A percentile compares a stretch with the other conserved stretches of the same genome.
These are phyloP conservation scores for Claviceps pazoutovae DNA, from an alignment of 2,329 filamentous ascomycete species.

Conservation along the genomic window DNA sequence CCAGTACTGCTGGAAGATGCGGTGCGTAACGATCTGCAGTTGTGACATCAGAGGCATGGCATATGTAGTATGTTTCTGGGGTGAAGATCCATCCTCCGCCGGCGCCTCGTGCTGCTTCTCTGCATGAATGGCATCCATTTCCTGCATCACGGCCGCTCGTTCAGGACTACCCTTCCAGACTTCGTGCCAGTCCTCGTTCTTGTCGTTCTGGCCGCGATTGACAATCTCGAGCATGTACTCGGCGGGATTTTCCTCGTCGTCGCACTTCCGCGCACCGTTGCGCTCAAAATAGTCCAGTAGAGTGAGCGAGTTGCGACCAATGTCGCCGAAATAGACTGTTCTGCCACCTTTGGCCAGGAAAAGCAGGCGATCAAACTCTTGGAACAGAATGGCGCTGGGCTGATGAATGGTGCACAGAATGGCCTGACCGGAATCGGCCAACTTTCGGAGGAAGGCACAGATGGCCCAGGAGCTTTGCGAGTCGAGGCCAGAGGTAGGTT, in stretches of 20 bases:
- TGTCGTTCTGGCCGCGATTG: slow-evolving; percentile 24
- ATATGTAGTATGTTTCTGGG: slow-evolving; percentile 46
- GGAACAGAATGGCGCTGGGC: slow-evolving; percentile 37
- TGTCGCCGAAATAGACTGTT: slow-evolving; percentile 56
- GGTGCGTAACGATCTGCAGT: slow-evolving; percentile 46
- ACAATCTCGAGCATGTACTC: slow-evolving; percentile 57
- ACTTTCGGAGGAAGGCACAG: slow-evolving; percentile 45
- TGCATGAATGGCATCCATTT: slow-evolving; percentile 49
- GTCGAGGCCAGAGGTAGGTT: slow-evolving; percentile 49
- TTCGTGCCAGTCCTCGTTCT: slow-evolving; percentile 46
- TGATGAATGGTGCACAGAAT: slow-evolving; percentile 43
- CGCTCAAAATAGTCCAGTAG: slow-evolving; percentile 50
- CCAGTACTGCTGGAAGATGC: slow-evolving; percentile 77
- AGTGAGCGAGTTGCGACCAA: slow-evolving; percentile 43
- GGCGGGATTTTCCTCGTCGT: slow-evolving; percentile 53
- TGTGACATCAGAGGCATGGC: slow-evolving; percentile 61
- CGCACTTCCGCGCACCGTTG: slow-evolving; percentile 47
- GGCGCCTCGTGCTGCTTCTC: slow-evolving; percentile 21
- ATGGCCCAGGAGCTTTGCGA: slow-evolving; percentile 51
- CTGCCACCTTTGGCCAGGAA: slow-evolving; percentile 51
- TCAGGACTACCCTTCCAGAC: slow-evolving; percentile 48
- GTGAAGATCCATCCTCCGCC: slow-evolving; percentile 10
- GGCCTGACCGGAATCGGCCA: slow-evolving; percentile 40
- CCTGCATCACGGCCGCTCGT: slow-evolving; percentile 35
- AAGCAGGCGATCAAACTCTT: slow-evolving; percentile 44